Evolutionary conservation across 805 yeast genomes (phyloP), one percentile per base, ranked within the genome.

Genomic region (Candida ulmi): DNA sequence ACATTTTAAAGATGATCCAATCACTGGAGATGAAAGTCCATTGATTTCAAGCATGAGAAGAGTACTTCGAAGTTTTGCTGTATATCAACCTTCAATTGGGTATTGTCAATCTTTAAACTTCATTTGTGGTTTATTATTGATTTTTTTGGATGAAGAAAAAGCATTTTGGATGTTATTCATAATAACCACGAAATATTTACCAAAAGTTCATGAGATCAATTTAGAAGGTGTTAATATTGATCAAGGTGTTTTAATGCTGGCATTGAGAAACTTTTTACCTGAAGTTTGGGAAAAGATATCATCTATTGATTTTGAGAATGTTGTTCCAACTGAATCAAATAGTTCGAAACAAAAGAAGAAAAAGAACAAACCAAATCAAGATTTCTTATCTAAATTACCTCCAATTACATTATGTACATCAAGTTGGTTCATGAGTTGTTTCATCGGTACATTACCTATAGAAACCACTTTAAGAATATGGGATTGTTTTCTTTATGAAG

Each of bases 341-440:
- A 5, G 5, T 11, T 8, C 25, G n/a, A 26, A 26, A 25, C 37
- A 35, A 21, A 70, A 30, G 17, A 36, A 35, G 30, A 26, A n/a
- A 34, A n/a, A 37, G 17, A 34, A 39, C 4, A 9, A 57, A 48
- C 24, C 54, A 15, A 63, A 48, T 24, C 54, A 66, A 33, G 69
- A 73, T 53, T 80, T 86, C 44, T 69, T 91, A 25, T 71, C 77
- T 13, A 81, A 83, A 48, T 63, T 90, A 33, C 98, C 99, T 1
- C 95, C 97, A 2, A 74, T 93, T 4, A 85, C 96, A 1, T 69
- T 93, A 34, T 93, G 95, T 49, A 93, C 98, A 1, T 91, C 96
- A 0, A 80, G 95, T 39, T 93, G 99, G 99, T 93, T 93, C 57
- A 91, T 93, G 98, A 85, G 96, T 52, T 76, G 87, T n/a, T 93